phyloP scores from a whole-genome alignment of 1,139 yeast species.

The Nakaseomyces sp. region DNA sequence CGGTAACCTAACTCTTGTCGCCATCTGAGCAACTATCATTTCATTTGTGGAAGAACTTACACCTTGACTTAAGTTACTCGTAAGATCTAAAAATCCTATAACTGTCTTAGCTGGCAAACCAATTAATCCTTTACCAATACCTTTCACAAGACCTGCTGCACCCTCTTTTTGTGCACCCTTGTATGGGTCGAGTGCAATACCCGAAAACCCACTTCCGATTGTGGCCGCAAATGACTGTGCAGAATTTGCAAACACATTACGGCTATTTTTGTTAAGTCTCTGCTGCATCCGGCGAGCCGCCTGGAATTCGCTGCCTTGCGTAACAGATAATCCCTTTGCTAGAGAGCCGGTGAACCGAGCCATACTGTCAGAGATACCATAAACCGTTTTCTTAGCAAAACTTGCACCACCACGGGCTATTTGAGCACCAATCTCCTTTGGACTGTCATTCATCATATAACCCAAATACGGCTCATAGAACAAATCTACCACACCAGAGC shows the following conservation, averaged over 20 bases:
- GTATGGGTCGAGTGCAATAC: constrained; percentile 83
- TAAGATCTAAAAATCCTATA: constrained; percentile 86
- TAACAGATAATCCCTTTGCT: constrained; percentile 87
- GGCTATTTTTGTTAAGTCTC: constrained; percentile 77
- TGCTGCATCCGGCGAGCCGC: constrained; percentile 66
- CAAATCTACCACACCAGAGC: constrained; percentile 92
- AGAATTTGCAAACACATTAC: constrained; percentile 80
- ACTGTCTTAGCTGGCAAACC: constrained; percentile 97
- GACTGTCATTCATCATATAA: constrained; percentile 84
- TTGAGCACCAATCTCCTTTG: constrained; percentile 92
- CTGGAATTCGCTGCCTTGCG: constrained; percentile 80
- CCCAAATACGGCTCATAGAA: constrained; percentile 98
- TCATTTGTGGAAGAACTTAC: constrained; percentile 79
- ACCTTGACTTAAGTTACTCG: constrained; percentile 89
- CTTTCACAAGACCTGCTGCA: constrained; percentile 83
- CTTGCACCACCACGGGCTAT: constrained; percentile 93
- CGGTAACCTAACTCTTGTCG: constrained; percentile 77
- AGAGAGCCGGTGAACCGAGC: constrained; percentile 89
- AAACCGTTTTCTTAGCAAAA: constrained; percentile 87
- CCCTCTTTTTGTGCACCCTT: constrained; percentile 84
- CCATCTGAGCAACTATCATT: constrained; percentile 74
- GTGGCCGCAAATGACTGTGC: constrained; percentile 87
- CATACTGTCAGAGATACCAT: constrained; percentile 88
- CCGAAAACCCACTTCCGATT: constrained; percentile 77
- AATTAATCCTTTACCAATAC: constrained; percentile 87